Evolutionary conservation across 345 rosid genomes (phyloP), one percentile per base, ranked within the genome.

Genomic region (Garcia nutans): DNA sequence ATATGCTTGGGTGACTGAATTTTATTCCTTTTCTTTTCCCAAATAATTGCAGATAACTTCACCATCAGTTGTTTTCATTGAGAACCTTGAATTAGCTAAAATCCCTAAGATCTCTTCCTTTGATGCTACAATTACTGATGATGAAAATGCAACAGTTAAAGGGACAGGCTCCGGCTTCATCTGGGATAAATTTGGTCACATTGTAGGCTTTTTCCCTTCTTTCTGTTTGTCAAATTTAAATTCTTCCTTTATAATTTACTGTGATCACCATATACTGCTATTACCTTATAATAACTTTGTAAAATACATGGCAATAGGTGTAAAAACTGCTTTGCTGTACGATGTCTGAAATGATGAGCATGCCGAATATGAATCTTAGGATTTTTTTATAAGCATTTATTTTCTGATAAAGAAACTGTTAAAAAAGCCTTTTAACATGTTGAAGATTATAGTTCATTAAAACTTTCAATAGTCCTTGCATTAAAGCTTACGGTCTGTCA

Each of bases 181-280:
- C 52, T 95, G 99, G 99, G 99, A 95, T 79, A 89, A 84, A 78
- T 84, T 88, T 83, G 99, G 99, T 74, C 99, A 93, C 88, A 88
- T 93, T 87, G 99, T 95, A 87, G 6, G 93, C 78, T 74, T 65
- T 65, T 37, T 6, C 68, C 49, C 65, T 45, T 42, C 72, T 45
- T 58, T 10, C 55, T 76, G 44, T 41, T 13, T 26, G 5, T 10
- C 33, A 55, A 61, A 60, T 33, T 2, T 41, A 42, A n/a, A 76
- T 54, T 47, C 12, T 8, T 69, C 31, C 62, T 60, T 19, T 64
- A 59, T 19, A 15, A 42, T 66, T 1, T 20, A 44, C 5, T 33
- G 33, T 72, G 60, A 70, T 70, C 16, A 5, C 71, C 37, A 28
- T 59, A 6, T 47, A 44, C 8, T 37, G 41, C 41, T 37, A 5